Evolutionary conservation across 2,329 filamentous ascomycete genomes (phyloP).

Genomic region (Fusarium vanettenii): DNA sequence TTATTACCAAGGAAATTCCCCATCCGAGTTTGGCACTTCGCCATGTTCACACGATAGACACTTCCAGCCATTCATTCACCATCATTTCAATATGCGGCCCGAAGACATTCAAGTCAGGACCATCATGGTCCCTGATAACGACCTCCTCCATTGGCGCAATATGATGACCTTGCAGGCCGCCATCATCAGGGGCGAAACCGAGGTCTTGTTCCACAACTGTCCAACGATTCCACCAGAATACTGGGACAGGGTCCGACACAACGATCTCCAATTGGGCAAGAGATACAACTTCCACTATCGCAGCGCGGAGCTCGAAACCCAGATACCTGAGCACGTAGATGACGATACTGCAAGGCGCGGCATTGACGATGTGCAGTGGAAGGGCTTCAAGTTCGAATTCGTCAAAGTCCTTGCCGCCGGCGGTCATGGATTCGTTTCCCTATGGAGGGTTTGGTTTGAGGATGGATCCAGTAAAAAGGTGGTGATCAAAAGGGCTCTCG

Average conservation of each 20-base stretch:
- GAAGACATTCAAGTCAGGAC: not conserved
- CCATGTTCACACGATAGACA: not conserved
- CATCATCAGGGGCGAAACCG: slow-evolving; percentile 32
- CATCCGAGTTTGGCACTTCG: not conserved
- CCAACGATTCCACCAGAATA: not conserved
- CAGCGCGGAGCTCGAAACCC: not conserved
- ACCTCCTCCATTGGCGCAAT: slow-evolving; percentile 17
- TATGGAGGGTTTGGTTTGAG: slow-evolving; percentile 41
- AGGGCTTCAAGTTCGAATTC: slow-evolving; percentile 40
- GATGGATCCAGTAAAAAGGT: slow-evolving; percentile 31
- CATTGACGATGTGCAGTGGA: slow-evolving; percentile 9
- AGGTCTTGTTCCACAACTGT: slow-evolving; percentile 17
- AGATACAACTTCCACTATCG: not conserved
- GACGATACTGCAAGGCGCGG: not conserved
- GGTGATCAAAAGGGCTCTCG: slow-evolving; percentile 42
- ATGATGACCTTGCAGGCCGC: slow-evolving; percentile 22
- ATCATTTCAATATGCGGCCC: slow-evolving; percentile 21
- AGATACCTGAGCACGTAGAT: not conserved
- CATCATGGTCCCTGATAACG: not conserved
- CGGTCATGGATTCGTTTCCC: slow-evolving; percentile 40
- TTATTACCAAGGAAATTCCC: slow-evolving; percentile 35
- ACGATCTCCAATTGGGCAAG: not conserved
- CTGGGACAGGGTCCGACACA: not conserved
- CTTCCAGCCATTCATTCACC: not conserved
- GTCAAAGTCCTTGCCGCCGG: slow-evolving; percentile 43